Base-by-base conservation (phyloP, 2,329 filamentous ascomycete genomes). In the Saccharata proteae region DNA sequence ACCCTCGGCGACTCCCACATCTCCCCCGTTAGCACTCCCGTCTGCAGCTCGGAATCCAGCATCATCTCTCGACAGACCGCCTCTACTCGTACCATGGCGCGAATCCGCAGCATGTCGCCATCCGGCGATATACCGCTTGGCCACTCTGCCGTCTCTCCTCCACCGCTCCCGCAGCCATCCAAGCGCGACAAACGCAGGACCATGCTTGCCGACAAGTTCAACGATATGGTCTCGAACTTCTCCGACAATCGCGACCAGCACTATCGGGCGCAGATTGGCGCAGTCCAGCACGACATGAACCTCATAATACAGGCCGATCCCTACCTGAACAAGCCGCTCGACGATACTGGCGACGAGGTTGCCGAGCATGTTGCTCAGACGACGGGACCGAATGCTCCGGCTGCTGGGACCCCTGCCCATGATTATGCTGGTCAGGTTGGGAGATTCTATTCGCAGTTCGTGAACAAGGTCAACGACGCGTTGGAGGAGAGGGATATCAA, bases 111-210 rank as follows among this genome's bases (percentile, higher is more conserved):
- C 38, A 46, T 49, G 7, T 53, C 52, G 36, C 51, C 52, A 27
- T 45, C 44, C 36, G 53, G 54, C 35, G 46, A 46, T 27, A 49
- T 54, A 32, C 46, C 51, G 29, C 43, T 52, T 15, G 51, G 51
- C 29, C 52, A 53, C 23, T 49, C 47, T 28, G 51, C 54, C 24
- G 50, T 55, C 30, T 61, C 59, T 10, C 61, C 64, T 36, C 62
- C 59, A 36, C 57, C 57, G 19, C 61, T 61, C 35, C 63, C 71
- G 27, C 83, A 80, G 19, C 62, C 67, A 19, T 88, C 83, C 23
- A 94, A 94, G 64, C 74, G 84, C 55, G 88, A 96, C 61, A 90
- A 92, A 57, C 77, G 86, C 51, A 77, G 85, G 39, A 82, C 82
- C 47, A 75, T 78, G 47, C 74, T 94, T 38, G 74, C 77, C 43